These are phyloP conservation scores for Trametes pubescens DNA, from an alignment of 1,284 basidiomycete species.

Conservation along the genomic window DNA sequence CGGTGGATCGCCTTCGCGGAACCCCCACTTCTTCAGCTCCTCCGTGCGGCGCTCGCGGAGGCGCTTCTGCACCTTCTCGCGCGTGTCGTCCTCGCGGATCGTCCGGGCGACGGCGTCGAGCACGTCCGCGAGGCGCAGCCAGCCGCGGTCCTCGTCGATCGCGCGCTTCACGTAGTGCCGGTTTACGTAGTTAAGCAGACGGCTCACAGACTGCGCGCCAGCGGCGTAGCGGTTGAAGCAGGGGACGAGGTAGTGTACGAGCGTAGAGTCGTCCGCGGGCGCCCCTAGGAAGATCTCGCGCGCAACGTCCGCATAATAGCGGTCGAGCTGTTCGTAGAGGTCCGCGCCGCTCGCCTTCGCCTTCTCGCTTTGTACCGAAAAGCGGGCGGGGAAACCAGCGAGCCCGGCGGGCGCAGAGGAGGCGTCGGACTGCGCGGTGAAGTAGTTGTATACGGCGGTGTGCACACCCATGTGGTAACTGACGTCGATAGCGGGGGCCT, in stretches of 20 bases:
- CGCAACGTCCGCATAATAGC: slow-evolving; percentile 65
- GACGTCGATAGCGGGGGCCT: slow-evolving; percentile 74
- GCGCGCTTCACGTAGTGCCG: slow-evolving; percentile 80
- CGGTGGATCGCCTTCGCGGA: slow-evolving; percentile 56
- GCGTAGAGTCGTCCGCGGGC: slow-evolving; percentile 68
- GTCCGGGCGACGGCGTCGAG: slow-evolving; percentile 67
- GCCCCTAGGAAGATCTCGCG: slow-evolving; percentile 68
- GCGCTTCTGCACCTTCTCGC: slow-evolving; percentile 63
- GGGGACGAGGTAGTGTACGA: slow-evolving; percentile 74
- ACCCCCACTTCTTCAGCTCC: slow-evolving; percentile 78
- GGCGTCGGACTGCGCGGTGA: slow-evolving; percentile 65
- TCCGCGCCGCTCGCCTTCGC: slow-evolving; percentile 60
- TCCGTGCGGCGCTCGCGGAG: slow-evolving; percentile 64
- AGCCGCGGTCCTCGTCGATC: slow-evolving; percentile 78
- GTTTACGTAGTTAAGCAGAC: slow-evolving; percentile 80
- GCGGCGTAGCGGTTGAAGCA: slow-evolving; percentile 73
- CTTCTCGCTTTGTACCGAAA: slow-evolving; percentile 33
- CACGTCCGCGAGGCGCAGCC: slow-evolving; percentile 73
- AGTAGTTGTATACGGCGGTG: slow-evolving; percentile 82
- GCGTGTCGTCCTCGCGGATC: slow-evolving; percentile 58
- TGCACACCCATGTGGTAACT: slow-evolving; percentile 79
- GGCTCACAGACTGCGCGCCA: slow-evolving; percentile 70
- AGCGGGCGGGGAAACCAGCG: slow-evolving; percentile 34
- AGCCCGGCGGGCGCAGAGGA: slow-evolving; percentile 42
- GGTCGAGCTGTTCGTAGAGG: slow-evolving; percentile 75